Conservation (phyloP, 176 grass and related monocot genomes). For the Juncus effusus region DNA sequence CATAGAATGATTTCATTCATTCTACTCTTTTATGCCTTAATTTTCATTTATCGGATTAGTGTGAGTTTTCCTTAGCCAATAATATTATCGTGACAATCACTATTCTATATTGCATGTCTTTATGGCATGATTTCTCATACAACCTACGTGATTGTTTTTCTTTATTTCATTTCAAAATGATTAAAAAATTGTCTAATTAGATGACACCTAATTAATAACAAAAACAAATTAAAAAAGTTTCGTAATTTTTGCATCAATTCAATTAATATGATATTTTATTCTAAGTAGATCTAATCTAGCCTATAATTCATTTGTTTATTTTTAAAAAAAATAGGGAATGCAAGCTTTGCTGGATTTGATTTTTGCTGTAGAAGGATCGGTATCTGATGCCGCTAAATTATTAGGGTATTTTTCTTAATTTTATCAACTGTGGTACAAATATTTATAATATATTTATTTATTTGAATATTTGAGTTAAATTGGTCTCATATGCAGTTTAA, state of each 20-base stretch:
- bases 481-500: constrained; percentile 52
- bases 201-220: constrained; percentile 7
- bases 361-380: constrained; percentile 78
- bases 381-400: constrained; percentile 73
- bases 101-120: too few relatives aligned
- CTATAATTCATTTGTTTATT: background rate
- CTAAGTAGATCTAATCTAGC: too few relatives aligned
- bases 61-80: too few relatives aligned
- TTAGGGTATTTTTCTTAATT: constrained; percentile 58
- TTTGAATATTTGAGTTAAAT: background rate
- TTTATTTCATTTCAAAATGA: too few relatives aligned
- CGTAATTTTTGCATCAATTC: background rate
- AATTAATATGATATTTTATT: background rate
- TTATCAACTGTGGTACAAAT: background rate
- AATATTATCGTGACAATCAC: too few relatives aligned
- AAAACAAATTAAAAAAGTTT: too few relatives aligned
- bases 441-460: background rate
- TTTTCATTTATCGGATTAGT: too few relatives aligned
- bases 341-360: constrained; percentile 92
- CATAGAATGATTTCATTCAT: too few relatives aligned
- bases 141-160: too few relatives aligned
- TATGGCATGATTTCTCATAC: too few relatives aligned
- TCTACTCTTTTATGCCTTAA: too few relatives aligned
- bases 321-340: constrained; percentile 79
- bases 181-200: too few relatives aligned